Percentiles rank a stretch among this genome's conserved stretches.
Conservation (phyloP, 108 stramenopile species). For the Cyclotella baltica region DNA sequence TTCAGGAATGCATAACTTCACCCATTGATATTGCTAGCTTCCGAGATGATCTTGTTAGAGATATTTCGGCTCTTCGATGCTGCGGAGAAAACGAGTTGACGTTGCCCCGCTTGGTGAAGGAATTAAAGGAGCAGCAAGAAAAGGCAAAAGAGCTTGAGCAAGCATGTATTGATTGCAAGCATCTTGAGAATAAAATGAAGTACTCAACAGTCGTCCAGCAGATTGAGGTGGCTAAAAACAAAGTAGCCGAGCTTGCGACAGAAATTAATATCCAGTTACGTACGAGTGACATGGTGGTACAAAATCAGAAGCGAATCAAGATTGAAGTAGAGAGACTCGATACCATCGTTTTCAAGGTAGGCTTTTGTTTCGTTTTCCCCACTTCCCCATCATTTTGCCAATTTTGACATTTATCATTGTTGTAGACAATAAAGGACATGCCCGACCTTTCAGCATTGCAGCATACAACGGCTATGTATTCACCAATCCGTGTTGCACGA, state of each 20-base stretch:
- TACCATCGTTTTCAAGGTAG: constrained; percentile 8
- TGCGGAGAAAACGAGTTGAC: constrained; percentile 6
- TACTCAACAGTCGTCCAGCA: constrained; percentile 15
- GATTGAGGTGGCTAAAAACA: constrained; percentile 10
- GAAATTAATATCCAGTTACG: constrained; percentile 17
- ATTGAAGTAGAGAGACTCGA: constrained; percentile 22
- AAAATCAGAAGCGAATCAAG: constrained; percentile 25
- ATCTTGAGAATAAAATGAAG: constrained; percentile 15
- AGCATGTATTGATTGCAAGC: background rate
- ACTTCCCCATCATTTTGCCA: background rate
- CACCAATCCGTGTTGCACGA: background rate
- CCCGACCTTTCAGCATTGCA: constrained; percentile 5
- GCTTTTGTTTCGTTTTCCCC: background rate
- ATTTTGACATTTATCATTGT: background rate
- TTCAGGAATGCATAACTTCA: background rate
- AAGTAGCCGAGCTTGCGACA: constrained; percentile 8
- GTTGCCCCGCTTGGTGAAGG: background rate
- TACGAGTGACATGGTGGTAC: background rate
- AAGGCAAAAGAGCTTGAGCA: constrained; percentile 2
- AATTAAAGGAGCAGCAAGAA: constrained; percentile 1
- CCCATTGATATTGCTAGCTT: constrained; percentile 15
- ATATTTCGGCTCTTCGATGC: background rate
- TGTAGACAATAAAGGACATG: constrained; percentile 12
- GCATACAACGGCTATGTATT: background rate
- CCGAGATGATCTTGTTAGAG: constrained; percentile 17